These are phyloP conservation scores for Talaromyces sp. DNA, from an alignment of 2,329 filamentous ascomycete species.

Conservation along the genomic window DNA sequence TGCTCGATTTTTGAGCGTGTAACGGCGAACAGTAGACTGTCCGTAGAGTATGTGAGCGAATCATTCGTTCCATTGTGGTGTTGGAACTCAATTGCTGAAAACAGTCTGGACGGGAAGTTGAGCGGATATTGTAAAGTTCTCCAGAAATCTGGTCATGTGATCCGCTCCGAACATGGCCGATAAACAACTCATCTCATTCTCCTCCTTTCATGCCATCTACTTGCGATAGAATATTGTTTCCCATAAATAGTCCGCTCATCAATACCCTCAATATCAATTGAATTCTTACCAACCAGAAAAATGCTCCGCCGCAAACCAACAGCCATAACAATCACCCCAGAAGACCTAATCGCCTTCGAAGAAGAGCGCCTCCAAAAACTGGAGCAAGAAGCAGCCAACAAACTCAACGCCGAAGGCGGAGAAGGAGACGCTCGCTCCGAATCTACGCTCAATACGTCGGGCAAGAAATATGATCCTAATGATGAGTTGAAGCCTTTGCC, in stretches of 20 bases:
- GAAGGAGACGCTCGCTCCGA: conserved; percentile 9
- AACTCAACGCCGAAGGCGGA: conserved; percentile 22
- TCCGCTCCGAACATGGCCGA: neutral
- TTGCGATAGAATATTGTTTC: neutral
- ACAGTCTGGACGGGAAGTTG: neutral
- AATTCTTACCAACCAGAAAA: neutral
- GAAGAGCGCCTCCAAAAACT: conserved; percentile 37
- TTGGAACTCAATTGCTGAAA: neutral
- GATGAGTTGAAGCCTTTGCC: conserved; percentile 53
- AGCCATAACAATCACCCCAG: conserved; percentile 50
- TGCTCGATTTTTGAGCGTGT: conserved; percentile 1
- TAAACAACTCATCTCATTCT: conserved; percentile 5
- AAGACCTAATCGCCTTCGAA: conserved; percentile 51
- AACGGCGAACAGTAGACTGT: neutral
- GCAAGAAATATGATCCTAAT: conserved; percentile 42
- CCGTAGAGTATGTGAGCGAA: conserved; percentile 3
- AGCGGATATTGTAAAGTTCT: neutral
- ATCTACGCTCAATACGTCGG: conserved; percentile 6
- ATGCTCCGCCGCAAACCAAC: conserved; percentile 55
- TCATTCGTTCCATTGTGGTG: conserved; percentile 12
- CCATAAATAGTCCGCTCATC: neutral
- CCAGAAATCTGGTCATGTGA: conserved; percentile 12
- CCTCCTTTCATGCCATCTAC: neutral
- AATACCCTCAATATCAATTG: neutral
- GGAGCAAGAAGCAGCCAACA: conserved; percentile 29